These are phyloP conservation scores for Crinitomyces ghanaensis DNA, from an alignment of 805 yeast species.

Conservation along the genomic window DNA sequence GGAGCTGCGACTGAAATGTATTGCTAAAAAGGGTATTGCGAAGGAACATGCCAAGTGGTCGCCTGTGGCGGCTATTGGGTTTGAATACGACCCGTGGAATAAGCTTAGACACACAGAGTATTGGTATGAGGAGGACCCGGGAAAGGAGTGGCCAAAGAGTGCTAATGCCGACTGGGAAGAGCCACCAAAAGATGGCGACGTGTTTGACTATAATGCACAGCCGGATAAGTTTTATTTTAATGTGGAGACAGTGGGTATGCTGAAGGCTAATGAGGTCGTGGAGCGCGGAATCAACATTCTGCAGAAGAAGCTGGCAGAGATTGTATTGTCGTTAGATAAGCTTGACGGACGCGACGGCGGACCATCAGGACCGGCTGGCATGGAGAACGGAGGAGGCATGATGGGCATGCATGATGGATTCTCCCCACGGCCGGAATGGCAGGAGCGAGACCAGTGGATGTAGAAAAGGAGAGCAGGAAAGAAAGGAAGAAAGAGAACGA, in stretches of 20 bases:
- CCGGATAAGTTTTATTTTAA: conserved; percentile 77
- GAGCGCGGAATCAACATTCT: conserved; percentile 72
- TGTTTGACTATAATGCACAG: conserved; percentile 72
- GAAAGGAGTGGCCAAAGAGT: conserved; percentile 86
- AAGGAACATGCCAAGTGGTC: conserved; percentile 99
- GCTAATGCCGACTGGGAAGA: conserved; percentile 93
- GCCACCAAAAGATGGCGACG: conserved; percentile 78
- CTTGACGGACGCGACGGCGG: no score
- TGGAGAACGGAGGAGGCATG: conserved; percentile 1
- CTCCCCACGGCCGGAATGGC: no score
- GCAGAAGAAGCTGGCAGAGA: conserved; percentile 83
- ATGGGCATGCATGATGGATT: neutral
- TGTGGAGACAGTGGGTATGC: conserved; percentile 85
- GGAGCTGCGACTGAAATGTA: conserved; percentile 77
- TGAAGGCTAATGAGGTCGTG: conserved; percentile 83
- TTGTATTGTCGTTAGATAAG: conserved; percentile 53
- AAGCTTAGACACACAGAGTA: conserved; percentile 89
- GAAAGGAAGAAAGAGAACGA: no score
- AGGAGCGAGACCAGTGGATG: no score
- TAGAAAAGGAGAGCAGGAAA: no score
- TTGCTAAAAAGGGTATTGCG: conserved; percentile 94
- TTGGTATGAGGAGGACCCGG: conserved; percentile 90
- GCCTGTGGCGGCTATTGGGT: conserved; percentile 90
- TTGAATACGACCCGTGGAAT: conserved; percentile 99
- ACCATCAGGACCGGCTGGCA: conserved; percentile 1